Evolutionary conservation across 2,329 filamentous ascomycete genomes (phyloP).

Genomic region (Escovopsis weberi): DNA sequence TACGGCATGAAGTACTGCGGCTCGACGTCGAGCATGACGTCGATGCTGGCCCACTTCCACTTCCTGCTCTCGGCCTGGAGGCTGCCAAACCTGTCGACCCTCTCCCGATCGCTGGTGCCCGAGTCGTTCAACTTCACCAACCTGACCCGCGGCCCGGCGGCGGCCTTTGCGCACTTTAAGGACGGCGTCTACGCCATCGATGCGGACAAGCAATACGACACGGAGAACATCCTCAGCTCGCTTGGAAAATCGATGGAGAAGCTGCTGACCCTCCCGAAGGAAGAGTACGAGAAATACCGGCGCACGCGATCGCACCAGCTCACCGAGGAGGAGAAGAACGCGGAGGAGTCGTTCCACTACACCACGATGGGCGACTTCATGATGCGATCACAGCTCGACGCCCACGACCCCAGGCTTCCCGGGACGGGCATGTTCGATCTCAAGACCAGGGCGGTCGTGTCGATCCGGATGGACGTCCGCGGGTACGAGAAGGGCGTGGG

Average conservation of each 20-base stretch:
- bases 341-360: conserved; percentile 74
- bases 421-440: conserved; percentile 92
- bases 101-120: conserved; percentile 53
- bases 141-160: conserved; percentile 57
- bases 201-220: conserved; percentile 84
- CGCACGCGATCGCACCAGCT: conserved; percentile 53
- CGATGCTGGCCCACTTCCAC: conserved; percentile 78
- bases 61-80: conserved; percentile 80
- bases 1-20: conserved; percentile 71
- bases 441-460: conserved; percentile 84
- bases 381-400: conserved; percentile 91
- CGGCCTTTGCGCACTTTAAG: conserved; percentile 69
- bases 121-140: conserved; percentile 54
- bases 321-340: conserved; percentile 54
- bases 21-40: conserved; percentile 94
- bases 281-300: conserved; percentile 77
- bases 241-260: conserved; percentile 96
- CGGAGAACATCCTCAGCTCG: conserved; percentile 74
- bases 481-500: conserved; percentile 62
- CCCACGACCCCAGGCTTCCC: conserved; percentile 70
- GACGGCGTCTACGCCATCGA: conserved; percentile 89
- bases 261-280: conserved; percentile 66
- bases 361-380: conserved; percentile 76
- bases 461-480: conserved; percentile 73
- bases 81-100: conserved; percentile 45